phyloP scores from a whole-genome alignment of 176 grass and related monocot genomes.

The Oryza meyeriana region DNA sequence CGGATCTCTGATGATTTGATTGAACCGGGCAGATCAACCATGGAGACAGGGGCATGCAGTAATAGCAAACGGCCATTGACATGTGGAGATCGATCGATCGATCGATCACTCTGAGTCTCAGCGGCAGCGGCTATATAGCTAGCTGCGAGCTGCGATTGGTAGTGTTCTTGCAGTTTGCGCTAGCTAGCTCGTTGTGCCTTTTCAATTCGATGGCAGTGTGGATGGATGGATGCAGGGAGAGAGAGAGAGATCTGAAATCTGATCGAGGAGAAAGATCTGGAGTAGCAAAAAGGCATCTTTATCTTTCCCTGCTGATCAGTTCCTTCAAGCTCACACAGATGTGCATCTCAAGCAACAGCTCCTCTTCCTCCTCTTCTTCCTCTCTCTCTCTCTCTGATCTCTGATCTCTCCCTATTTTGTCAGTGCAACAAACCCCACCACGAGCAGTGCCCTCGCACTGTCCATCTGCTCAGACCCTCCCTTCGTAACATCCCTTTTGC shows the following conservation, averaged over 20 bases:
- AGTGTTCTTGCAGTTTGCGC: constrained; percentile 43
- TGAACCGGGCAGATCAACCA: constrained; percentile 20
- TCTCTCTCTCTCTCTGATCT: not conserved
- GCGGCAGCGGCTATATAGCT: too few relatives aligned
- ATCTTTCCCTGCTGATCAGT: constrained; percentile 34
- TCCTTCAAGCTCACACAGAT: constrained; percentile 54
- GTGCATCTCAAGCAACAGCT: constrained; percentile 38
- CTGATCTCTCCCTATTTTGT: not conserved
- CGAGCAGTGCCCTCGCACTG: constrained; percentile 28
- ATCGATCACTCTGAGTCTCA: not conserved
- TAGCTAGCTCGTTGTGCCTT: constrained; percentile 19
- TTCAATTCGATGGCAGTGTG: constrained; percentile 7
- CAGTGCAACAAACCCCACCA: constrained; percentile 44
- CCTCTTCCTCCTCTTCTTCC: not conserved
- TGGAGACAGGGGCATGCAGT: constrained; percentile 26
- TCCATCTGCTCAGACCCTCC: constrained; percentile 5
- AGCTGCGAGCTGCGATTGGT: not conserved
- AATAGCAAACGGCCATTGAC: constrained; percentile 37
- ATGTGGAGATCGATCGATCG: not conserved
- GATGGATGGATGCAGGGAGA: constrained; percentile 21
- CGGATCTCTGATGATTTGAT: constrained; percentile 49
- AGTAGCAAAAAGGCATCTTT: constrained; percentile 52
- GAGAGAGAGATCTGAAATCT: not conserved
- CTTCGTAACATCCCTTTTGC: constrained; percentile 42
- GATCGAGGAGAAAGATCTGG: constrained; percentile 1